Conservation (phyloP, 371 early-diverging fungal species). For the Mucor sp. region DNA sequence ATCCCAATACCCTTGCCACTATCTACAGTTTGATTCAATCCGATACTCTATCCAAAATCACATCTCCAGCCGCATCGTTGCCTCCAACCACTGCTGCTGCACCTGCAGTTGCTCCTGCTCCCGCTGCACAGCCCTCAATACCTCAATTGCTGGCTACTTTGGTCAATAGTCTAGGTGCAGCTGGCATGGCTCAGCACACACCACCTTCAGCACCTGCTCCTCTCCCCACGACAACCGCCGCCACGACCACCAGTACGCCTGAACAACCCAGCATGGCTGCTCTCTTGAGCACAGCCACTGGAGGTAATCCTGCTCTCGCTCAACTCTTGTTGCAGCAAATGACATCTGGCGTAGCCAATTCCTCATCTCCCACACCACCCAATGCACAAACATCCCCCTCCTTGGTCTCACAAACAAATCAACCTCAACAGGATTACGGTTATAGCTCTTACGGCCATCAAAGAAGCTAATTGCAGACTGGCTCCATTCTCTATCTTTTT, state of each 20-base stretch:
- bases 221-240: background rate
- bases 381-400: background rate
- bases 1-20: conserved; percentile 27
- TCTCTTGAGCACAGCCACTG: conserved; percentile 25
- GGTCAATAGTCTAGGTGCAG: conserved; percentile 13
- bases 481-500: background rate
- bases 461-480: background rate
- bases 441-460: background rate
- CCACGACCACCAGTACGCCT: background rate
- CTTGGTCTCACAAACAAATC: background rate
- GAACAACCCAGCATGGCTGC: conserved; percentile 24
- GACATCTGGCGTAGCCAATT: background rate
- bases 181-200: background rate
- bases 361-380: background rate
- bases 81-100: background rate
- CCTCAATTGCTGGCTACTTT: conserved; percentile 28
- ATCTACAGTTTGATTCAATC: conserved; percentile 21
- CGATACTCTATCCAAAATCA: background rate
- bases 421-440: background rate
- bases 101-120: background rate
- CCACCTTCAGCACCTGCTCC: background rate
- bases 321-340: conserved; percentile 15
- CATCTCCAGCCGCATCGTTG: background rate
- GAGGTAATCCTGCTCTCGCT: conserved; percentile 24
- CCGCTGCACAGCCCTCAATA: conserved; percentile 13